Base-by-base conservation (phyloP, 2,329 filamentous ascomycete genomes). In the Arthrinium puccinioides region DNA sequence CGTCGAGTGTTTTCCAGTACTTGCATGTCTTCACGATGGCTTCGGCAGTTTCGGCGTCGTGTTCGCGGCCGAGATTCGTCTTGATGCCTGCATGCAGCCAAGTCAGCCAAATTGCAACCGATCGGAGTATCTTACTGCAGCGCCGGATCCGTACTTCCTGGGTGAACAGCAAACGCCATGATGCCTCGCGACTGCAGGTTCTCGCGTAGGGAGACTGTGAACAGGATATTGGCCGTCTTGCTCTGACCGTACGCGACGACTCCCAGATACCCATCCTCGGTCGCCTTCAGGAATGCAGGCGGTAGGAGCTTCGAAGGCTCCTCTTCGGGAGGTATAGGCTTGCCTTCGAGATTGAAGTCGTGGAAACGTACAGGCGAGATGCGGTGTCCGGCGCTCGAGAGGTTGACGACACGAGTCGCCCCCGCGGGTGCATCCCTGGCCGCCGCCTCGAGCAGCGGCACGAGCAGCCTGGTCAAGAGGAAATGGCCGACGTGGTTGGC, bases 201-300 rank as follows among this genome's bases (percentile, higher is more conserved):
- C 23, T 60, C 44, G 10, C 66, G 62, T 10, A 70, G 52, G 10
- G 52, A 58, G 19, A 63, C 40, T 1, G 56, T 62, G 40, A 70
- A 69, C 31, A 71, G 47, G 9, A 72, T 63, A 37, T 72, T 70
- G 3, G 69, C 69, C 21, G 69, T 68, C 52, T 75, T 75, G 46
- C 66, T 68, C 45, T 71, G 68, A 2, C 60, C 63, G 42, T 76
- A 75, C 3, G 67, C 67, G 13, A 59, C 43, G n/a, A 54, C 58
- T 6, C 55, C 51, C 38, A 60, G 52, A 37, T 63, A 64, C 4
- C 60, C 60, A 32, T 63, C 58, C 0, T 51, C 45, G 45, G 50
- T 44, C 11, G 44, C 47, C 36, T 50, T 59, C 13, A 42, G 50
- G 32, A 60, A 61, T 0, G 50, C 48, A 1, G 54, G 50, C 9